phyloP scores from a whole-genome alignment of 441 rosid genomes.

The Brassica hybrid region DNA sequence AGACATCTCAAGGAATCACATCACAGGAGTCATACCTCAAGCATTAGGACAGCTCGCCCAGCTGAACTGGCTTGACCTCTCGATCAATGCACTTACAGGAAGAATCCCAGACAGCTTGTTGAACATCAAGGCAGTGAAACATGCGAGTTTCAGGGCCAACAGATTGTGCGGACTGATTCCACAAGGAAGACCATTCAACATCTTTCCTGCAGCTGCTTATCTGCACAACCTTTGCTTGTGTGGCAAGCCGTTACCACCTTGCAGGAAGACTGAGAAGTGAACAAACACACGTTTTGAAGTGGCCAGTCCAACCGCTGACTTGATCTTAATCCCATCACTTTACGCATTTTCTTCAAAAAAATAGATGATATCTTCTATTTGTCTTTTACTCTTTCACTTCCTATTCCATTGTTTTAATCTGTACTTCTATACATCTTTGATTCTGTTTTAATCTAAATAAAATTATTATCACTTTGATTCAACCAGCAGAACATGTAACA shows the following conservation, averaged over 20 bases:
- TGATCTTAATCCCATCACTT: slow-evolving; percentile 39
- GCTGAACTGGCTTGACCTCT: slow-evolving; percentile 86
- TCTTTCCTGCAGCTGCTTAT: slow-evolving; percentile 83
- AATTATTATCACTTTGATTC: slow-evolving; percentile 26
- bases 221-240: slow-evolving; percentile 92
- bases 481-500: slow-evolving; percentile 1
- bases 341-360: slow-evolving; percentile 31
- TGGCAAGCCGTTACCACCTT: slow-evolving; percentile 88
- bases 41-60: slow-evolving; percentile 58
- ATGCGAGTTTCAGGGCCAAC: slow-evolving; percentile 90
- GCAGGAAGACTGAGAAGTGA: slow-evolving; percentile 47
- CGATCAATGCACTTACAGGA: slow-evolving; percentile 72
- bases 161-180: slow-evolving; percentile 91
- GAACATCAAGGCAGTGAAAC: slow-evolving; percentile 57
- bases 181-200: slow-evolving; percentile 87
- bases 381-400: slow-evolving; percentile 25
- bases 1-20: slow-evolving; percentile 76
- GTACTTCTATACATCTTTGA: slow-evolving; percentile 38
- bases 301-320: slow-evolving; percentile 81
- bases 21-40: slow-evolving; percentile 78
- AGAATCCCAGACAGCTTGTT: slow-evolving; percentile 75
- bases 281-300: slow-evolving; percentile 25
- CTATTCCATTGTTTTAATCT: slow-evolving; percentile 42
- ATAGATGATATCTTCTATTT: slow-evolving; percentile 48
- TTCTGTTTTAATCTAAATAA: slow-evolving; percentile 43